These are phyloP conservation scores for Biscutella laevigata DNA, from an alignment of 441 rosid species.

Conservation along the genomic window DNA sequence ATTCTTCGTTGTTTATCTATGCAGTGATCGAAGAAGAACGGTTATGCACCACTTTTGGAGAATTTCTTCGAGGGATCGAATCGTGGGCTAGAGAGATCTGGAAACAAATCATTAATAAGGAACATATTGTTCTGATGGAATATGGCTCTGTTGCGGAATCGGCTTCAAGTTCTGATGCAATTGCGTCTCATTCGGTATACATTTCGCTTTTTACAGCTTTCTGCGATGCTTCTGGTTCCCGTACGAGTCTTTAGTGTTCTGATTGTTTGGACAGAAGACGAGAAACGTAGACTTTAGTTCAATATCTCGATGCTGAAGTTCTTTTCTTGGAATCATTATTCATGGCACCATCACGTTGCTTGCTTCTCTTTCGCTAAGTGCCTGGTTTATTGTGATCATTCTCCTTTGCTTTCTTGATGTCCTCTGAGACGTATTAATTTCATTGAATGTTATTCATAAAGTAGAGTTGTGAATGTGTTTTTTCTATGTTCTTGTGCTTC, in stretches of 20 bases:
- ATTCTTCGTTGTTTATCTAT: constrained; percentile 4
- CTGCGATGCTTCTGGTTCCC: not conserved
- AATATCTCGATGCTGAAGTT: constrained; percentile 1
- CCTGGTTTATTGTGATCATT: not conserved
- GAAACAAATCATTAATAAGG: constrained; percentile 10
- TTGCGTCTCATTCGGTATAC: constrained; percentile 23
- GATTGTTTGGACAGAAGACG: not conserved
- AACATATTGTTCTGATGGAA: constrained; percentile 17
- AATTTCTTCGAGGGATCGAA: constrained; percentile 9
- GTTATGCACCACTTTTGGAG: constrained; percentile 8
- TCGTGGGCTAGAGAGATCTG: constrained; percentile 18
- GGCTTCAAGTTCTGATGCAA: constrained; percentile 14
- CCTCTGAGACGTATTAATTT: not conserved
- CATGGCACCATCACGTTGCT: not conserved
- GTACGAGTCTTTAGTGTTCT: constrained; percentile 4
- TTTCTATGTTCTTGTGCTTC: constrained; percentile 1
- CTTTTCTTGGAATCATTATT: not conserved
- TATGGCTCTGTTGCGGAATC: constrained; percentile 6
- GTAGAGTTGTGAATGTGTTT: not conserved
- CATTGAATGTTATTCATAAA: not conserved
- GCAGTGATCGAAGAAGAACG: not conserved
- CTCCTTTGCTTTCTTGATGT: not conserved
- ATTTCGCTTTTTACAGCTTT: constrained; percentile 11
- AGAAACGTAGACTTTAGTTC: constrained; percentile 14
- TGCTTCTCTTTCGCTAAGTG: constrained; percentile 1